Conservation (phyloP, 2,329 filamentous ascomycete genomes). For the Venturiaceae sp. region DNA sequence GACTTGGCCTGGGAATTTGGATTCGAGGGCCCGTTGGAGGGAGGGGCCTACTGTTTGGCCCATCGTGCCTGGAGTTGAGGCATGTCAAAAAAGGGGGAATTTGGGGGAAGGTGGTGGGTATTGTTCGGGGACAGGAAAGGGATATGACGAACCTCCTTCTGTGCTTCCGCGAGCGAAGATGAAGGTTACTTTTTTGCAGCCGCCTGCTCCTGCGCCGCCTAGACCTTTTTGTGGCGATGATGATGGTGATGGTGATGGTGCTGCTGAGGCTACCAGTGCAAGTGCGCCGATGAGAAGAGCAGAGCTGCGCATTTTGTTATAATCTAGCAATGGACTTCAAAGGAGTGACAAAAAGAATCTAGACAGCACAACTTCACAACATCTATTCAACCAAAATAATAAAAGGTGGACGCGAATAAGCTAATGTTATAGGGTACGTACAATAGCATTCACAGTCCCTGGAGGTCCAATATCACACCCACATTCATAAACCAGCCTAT, state of each 20-base stretch:
- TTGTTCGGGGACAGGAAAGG: not conserved
- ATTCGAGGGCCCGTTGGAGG: not conserved
- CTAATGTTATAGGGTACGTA: not conserved
- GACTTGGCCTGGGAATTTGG: not conserved
- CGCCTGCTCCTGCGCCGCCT: not conserved
- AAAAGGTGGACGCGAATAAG: too few species aligned
- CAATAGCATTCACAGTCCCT: too few species aligned
- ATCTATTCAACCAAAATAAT: not conserved
- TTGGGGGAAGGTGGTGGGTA: not conserved
- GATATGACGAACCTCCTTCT: not conserved
- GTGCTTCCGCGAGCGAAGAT: not conserved
- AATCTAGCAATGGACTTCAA: not conserved
- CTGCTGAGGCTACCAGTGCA: not conserved
- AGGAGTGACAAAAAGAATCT: not conserved
- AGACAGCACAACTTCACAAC: not conserved
- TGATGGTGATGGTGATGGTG: not conserved
- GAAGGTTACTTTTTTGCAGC: not conserved
- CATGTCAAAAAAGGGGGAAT: too few species aligned
- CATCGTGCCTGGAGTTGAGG: slow-evolving; percentile 5
- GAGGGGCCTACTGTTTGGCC: not conserved
- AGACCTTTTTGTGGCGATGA: not conserved
- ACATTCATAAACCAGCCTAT: too few species aligned
- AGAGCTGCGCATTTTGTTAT: not conserved
- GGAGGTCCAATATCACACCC: too few species aligned
- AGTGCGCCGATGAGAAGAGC: not conserved